These are phyloP conservation scores for Sesbania bispinosa DNA, from an alignment of 306 rosid genomes.

Conservation along the genomic window DNA sequence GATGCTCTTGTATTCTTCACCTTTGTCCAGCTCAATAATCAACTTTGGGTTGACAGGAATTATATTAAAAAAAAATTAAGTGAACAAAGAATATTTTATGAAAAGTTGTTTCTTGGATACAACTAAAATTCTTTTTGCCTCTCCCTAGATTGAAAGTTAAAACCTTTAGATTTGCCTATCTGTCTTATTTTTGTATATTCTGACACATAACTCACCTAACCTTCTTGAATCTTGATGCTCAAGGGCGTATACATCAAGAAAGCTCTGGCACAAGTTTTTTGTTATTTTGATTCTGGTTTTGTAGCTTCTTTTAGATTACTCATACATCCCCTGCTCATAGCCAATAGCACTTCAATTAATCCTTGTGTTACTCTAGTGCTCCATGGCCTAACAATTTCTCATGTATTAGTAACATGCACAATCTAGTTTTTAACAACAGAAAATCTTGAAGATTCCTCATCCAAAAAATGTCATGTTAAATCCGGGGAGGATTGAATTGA, in stretches of 20 bases:
- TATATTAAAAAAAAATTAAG: too few species aligned
- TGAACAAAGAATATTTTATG: background rate
- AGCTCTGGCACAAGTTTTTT: conserved; percentile 17
- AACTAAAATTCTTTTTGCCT: background rate
- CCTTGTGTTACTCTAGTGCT: background rate
- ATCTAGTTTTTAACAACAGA: background rate
- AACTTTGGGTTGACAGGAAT: background rate
- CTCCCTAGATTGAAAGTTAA: background rate
- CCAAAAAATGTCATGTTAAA: background rate
- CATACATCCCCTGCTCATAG: background rate
- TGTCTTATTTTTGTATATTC: conserved; percentile 3
- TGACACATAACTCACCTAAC: conserved; percentile 24
- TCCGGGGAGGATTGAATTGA: background rate
- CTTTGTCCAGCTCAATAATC: background rate
- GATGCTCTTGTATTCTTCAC: background rate
- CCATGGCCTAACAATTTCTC: background rate
- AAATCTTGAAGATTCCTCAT: background rate
- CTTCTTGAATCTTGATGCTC: conserved; percentile 24
- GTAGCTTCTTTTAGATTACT: background rate
- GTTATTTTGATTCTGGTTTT: too few species aligned
- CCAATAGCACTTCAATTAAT: background rate
- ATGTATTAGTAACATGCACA: background rate
- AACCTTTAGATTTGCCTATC: conserved; percentile 1
- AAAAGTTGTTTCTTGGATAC: background rate
- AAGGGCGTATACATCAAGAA: conserved; percentile 23